phyloP scores from a whole-genome alignment of 2,329 filamentous ascomycete species.

The Neofusicoccum umdonicola region DNA sequence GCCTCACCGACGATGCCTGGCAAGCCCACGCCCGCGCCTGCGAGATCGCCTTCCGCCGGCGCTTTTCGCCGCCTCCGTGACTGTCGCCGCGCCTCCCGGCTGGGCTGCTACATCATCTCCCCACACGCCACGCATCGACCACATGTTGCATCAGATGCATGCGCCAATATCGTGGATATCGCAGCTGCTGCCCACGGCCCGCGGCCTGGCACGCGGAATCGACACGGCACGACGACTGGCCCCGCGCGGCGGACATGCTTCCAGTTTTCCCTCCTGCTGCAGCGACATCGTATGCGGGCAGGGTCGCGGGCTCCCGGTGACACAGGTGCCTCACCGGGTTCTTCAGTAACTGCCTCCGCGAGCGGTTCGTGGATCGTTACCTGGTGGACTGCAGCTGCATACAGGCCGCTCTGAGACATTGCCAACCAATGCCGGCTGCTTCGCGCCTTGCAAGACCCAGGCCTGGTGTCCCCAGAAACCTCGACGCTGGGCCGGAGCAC shows the following conservation, averaged over 20 bases:
- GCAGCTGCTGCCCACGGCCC: not conserved
- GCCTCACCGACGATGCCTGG: not conserved
- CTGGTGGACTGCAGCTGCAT: conserved; percentile 9
- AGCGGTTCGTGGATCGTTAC: conserved; percentile 16
- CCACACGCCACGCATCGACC: not conserved
- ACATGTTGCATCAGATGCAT: conserved; percentile 4
- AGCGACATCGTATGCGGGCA: conserved; percentile 7
- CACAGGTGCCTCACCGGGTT: conserved; percentile 11
- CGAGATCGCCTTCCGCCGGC: not conserved
- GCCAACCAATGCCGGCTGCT: conserved; percentile 18
- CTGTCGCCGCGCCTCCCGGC: not conserved
- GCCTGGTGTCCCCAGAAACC: conserved; percentile 13
- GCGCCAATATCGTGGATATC: conserved; percentile 7
- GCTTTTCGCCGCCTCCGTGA: not conserved
- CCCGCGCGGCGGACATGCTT: not conserved
- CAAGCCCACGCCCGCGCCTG: not conserved
- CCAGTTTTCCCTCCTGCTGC: conserved; percentile 4
- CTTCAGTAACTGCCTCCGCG: conserved; percentile 7
- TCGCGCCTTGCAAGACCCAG: conserved; percentile 20
- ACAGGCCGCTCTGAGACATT: conserved; percentile 8
- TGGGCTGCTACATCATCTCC: not conserved
- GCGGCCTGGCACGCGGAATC: not conserved
- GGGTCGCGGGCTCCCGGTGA: not conserved
- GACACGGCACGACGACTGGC: not conserved
- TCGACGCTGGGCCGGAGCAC: conserved; percentile 14